Conservation (phyloP, 108 stramenopile species). For the Schizochytrium sp. region DNA sequence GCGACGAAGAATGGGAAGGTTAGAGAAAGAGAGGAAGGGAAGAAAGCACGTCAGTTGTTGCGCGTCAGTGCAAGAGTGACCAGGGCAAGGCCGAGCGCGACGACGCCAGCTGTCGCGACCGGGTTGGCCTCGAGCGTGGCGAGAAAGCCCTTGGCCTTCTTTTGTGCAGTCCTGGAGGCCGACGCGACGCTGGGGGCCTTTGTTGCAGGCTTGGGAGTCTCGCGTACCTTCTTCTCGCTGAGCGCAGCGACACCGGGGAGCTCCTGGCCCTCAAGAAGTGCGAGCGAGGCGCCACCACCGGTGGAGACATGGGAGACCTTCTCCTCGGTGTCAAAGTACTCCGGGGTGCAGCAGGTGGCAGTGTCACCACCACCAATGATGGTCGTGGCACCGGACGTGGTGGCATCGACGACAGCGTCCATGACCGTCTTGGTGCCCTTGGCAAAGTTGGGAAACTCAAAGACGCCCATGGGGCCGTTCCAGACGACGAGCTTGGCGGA, state of each 20-base stretch:
- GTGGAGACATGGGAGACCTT: conserved; percentile 95
- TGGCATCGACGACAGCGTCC: conserved; percentile 84
- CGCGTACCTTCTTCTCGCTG: conserved; percentile 39
- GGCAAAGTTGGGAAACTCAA: conserved; percentile 86
- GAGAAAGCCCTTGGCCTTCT: too few species aligned
- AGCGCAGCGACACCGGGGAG: conserved; percentile 59
- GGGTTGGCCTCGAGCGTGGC: neutral
- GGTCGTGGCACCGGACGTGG: conserved; percentile 75
- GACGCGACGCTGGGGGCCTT: too few species aligned
- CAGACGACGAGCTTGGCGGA: conserved; percentile 81
- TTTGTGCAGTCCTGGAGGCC: too few species aligned
- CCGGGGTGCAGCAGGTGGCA: conserved; percentile 77
- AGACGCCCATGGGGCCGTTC: conserved; percentile 99
- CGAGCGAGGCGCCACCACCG: conserved; percentile 90
- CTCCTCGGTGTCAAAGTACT: conserved; percentile 77
- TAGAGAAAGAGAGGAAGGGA: too few species aligned
- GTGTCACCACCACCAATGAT: conserved; percentile 99
- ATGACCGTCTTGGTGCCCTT: conserved; percentile 84
- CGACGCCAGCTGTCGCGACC: neutral
- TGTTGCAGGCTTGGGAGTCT: neutral
- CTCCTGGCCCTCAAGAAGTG: conserved; percentile 91
- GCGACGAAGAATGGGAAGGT: too few species aligned
- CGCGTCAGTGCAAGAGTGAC: neutral
- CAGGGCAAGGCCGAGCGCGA: neutral
- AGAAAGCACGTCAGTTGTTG: neutral